These are phyloP conservation scores for Lachnellula suecica DNA, from an alignment of 2,329 filamentous ascomycete species.

Conservation along the genomic window DNA sequence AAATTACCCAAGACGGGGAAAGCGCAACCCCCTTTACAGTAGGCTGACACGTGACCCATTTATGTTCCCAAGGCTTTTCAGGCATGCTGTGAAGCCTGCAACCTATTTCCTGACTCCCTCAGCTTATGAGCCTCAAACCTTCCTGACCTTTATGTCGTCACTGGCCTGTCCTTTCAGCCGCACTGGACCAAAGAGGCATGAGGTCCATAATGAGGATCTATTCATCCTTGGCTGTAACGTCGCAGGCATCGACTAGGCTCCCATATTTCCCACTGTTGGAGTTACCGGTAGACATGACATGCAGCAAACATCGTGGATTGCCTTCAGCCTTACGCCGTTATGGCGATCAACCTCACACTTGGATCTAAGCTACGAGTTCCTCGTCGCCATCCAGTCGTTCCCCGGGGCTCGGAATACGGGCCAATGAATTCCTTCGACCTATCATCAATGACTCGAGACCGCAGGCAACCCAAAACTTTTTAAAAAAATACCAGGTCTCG, in stretches of 20 bases:
- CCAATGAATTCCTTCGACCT: neutral
- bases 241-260: neutral
- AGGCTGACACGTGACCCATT: too few relatives aligned
- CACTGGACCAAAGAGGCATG: neutral
- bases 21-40: too few relatives aligned
- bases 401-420: neutral
- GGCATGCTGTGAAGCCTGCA: too few relatives aligned
- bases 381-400: neutral
- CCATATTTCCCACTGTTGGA: neutral
- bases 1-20: too few relatives aligned
- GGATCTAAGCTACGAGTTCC: neutral
- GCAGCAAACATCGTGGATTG: neutral
- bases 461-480: too few relatives aligned
- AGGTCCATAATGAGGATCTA: neutral
- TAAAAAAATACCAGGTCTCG: too few relatives aligned
- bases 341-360: neutral
- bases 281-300: neutral
- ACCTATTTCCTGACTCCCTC: too few relatives aligned
- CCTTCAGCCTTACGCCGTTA: constrained; percentile 7
- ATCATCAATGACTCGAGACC: neutral
- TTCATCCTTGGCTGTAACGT: neutral
- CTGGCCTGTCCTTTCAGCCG: neutral
- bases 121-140: neutral
- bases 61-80: too few relatives aligned
- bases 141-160: neutral